These are phyloP conservation scores for Fraxinus sp. DNA, from an alignment of 305 asterid species.

Conservation along the genomic window DNA sequence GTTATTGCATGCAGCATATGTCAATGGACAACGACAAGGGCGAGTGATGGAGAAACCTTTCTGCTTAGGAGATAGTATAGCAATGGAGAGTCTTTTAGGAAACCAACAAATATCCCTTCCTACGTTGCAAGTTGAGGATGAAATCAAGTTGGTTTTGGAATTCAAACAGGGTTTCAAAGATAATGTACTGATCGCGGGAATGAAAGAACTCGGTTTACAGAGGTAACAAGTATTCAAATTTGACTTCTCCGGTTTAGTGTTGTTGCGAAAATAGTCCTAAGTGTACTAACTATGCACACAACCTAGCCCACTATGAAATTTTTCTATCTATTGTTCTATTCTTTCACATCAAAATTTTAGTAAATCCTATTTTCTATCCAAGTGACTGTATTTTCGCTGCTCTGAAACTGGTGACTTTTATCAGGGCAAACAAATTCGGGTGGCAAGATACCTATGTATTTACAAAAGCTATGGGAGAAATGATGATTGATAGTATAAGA, in stretches of 20 bases:
- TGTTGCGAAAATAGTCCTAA: background rate
- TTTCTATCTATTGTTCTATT: background rate
- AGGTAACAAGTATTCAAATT: constrained; percentile 44
- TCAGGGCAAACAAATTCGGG: constrained; percentile 88
- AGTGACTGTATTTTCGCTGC: background rate
- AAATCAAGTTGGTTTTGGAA: constrained; percentile 59
- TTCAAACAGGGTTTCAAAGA: constrained; percentile 48
- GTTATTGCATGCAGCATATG: constrained; percentile 62
- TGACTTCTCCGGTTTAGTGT: too few relatives aligned
- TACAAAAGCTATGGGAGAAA: constrained; percentile 99
- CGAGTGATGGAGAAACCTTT: constrained; percentile 81
- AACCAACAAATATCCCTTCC: constrained; percentile 38
- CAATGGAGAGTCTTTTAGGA: constrained; percentile 45
- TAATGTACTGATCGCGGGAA: constrained; percentile 45
- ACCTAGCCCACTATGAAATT: background rate
- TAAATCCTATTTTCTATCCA: background rate
- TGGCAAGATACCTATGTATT: constrained; percentile 98
- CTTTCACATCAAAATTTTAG: background rate
- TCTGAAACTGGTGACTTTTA: constrained; percentile 6
- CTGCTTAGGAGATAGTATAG: constrained; percentile 63
- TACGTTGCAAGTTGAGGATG: constrained; percentile 70
- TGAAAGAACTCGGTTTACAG: constrained; percentile 75
- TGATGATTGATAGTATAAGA: constrained; percentile 76
- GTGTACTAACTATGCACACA: background rate
- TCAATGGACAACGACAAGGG: constrained; percentile 89